A percentile compares a stretch with the other conserved stretches of the same genome.
Evolutionary conservation across 352 stramenopile genomes (phyloP).

Genomic region (Phytophthora vignae): DNA sequence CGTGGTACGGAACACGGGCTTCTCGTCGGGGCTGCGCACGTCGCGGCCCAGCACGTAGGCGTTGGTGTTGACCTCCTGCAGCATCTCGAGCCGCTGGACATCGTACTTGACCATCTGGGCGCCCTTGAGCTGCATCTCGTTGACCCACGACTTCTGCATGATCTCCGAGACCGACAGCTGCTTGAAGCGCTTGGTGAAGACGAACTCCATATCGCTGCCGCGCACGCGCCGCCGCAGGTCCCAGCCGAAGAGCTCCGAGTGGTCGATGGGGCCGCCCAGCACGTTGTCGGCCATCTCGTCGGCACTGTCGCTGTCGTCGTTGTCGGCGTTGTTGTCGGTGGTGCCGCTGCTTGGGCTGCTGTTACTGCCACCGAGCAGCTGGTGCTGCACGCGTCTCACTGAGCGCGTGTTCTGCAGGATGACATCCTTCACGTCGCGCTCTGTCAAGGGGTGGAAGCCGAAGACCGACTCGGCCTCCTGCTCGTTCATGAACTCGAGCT

Average conservation of each 20-base stretch:
- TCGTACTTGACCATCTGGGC: conserved; percentile 60
- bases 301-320: conserved; percentile 7
- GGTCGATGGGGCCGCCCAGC: conserved; percentile 17
- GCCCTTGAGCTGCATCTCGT: conserved; percentile 46
- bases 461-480: conserved; percentile 54
- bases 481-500: conserved; percentile 33
- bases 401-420: conserved; percentile 48
- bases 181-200: conserved; percentile 54
- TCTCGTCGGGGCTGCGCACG: conserved; percentile 50
- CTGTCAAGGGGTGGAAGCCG: conserved; percentile 41
- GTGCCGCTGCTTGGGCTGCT: conserved; percentile 1
- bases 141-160: conserved; percentile 58
- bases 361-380: conserved; percentile 23
- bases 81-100: conserved; percentile 52
- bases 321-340: conserved; percentile 5
- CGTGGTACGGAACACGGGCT: conserved; percentile 54
- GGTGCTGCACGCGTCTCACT: conserved; percentile 43
- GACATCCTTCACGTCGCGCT: conserved; percentile 49
- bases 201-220: conserved; percentile 55
- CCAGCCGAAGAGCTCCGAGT: conserved; percentile 57
- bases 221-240: conserved; percentile 46
- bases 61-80: conserved; percentile 51
- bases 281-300: conserved; percentile 9
- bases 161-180: conserved; percentile 43
- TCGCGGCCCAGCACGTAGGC: conserved; percentile 56